Conservation (phyloP, 495 filamentous ascomycete genomes). For the Xylaria curta region DNA sequence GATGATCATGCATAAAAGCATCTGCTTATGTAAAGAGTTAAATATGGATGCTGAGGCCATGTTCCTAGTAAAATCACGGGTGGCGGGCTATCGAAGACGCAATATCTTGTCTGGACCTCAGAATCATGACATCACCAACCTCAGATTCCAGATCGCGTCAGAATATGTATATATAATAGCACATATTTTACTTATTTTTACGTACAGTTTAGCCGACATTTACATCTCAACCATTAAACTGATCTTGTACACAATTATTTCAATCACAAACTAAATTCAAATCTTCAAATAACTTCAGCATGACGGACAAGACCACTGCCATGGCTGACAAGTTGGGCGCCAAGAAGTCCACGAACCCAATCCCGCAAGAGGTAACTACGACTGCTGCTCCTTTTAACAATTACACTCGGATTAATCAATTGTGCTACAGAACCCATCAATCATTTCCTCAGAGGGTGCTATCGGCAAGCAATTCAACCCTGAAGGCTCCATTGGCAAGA, state of each 20-base stretch:
- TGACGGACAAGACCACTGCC: slow-evolving; percentile 20
- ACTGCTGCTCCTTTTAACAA: too few species aligned
- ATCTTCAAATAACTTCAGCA: not conserved
- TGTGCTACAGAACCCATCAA: slow-evolving; percentile 10
- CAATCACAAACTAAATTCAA: not conserved
- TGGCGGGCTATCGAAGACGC: slow-evolving; percentile 12
- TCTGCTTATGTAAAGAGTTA: not conserved
- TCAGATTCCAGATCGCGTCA: not conserved
- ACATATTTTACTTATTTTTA: not conserved
- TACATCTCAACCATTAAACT: not conserved
- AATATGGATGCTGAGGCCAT: not conserved
- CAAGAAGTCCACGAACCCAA: slow-evolving; percentile 20
- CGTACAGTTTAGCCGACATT: too few species aligned
- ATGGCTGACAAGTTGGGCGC: slow-evolving; percentile 19
- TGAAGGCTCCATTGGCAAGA: slow-evolving; percentile 16
- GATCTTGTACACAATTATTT: not conserved
- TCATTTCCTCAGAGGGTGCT: slow-evolving; percentile 15
- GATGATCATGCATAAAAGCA: not conserved
- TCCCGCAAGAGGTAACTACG: slow-evolving; percentile 5
- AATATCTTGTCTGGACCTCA: not conserved
- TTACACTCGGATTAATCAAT: not conserved
- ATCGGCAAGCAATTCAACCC: slow-evolving; percentile 23
- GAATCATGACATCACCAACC: slow-evolving; percentile 17
- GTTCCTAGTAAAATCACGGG: not conserved
- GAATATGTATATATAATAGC: slow-evolving; percentile 2